phyloP scores from a whole-genome alignment of 192 early-diverging fungal genomes.

The Backusella circina region DNA sequence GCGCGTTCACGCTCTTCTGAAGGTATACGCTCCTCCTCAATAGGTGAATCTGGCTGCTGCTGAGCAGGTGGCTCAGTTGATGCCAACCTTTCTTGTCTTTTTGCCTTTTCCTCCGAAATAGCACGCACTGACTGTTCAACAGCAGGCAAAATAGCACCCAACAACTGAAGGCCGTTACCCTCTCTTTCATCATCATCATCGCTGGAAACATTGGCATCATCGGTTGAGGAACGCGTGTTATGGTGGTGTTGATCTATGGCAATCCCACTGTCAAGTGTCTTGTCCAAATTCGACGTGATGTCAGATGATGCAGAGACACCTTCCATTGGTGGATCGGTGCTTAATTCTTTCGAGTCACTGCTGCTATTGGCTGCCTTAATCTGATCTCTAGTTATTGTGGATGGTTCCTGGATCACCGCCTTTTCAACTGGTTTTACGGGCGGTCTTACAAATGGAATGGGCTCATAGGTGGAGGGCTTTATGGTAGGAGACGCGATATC shows the following conservation, averaged over 20 bases:
- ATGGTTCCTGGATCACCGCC: background rate
- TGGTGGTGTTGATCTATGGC: background rate
- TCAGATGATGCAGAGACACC: background rate
- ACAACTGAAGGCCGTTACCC: background rate
- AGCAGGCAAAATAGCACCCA: conserved; percentile 3
- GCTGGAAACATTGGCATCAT: background rate
- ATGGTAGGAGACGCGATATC: background rate
- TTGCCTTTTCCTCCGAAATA: background rate
- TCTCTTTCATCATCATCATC: background rate
- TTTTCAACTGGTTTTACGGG: background rate
- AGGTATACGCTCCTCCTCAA: background rate
- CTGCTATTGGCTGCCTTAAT: background rate
- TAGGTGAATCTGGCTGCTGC: background rate
- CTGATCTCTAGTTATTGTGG: background rate
- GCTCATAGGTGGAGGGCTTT: conserved; percentile 7
- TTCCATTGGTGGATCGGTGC: background rate
- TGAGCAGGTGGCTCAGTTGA: background rate
- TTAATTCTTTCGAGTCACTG: background rate
- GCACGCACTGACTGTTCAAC: background rate
- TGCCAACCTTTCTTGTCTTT: background rate
- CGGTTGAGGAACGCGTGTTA: background rate
- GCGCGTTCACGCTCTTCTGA: conserved; percentile 7
- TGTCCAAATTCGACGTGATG: background rate
- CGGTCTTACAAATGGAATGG: conserved; percentile 4
- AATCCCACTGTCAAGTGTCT: background rate